Base-by-base conservation (phyloP, 176 grass and related monocot genomes). In the Saccharum spontaneum region DNA sequence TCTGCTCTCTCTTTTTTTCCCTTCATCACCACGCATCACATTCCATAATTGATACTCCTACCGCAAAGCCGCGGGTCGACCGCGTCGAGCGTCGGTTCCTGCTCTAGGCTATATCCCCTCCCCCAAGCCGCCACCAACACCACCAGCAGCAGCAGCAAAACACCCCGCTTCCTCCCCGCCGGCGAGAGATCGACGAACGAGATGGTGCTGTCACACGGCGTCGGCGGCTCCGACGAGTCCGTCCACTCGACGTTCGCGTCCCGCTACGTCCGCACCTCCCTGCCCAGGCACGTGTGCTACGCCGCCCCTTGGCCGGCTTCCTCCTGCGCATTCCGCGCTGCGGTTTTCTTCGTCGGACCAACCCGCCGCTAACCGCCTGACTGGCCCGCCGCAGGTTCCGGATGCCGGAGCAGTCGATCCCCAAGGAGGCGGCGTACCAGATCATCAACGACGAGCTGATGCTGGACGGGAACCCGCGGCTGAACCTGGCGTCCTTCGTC, bases 401-500 rank as follows among this genome's bases (percentile, higher is more conserved):
- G 60, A 87, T 97, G 92, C 59, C 90, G 41, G 90, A 90, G 10
- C 59, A 94, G 33, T 92, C 88, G 30, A 89, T 97, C 28, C 88
- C 90, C 1, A 98, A 98, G 83, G 95, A 98, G 38, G 95, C 93
- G 49, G 95, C 95, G 71, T 93, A 92, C 87, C 95, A 98, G 79
- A 95, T 98, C 84, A 98, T 98, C 83, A 92, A 90, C 83, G 95
- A 98, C 76, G 95, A 98, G 85, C 86, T 98, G 87, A 93, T 98
- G 90, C 95, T 98, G 26, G 95, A 97, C 59, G 90, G 95, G 44
- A 98, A 93, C 87, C 95, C 95, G 43, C 84, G 93, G 79, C 82
- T 98, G 75, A 98, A 98, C 78, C 79, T 98, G 54, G 92, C 92
- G 24, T 95, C 95, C 6, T 98, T 97, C 84, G 95, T 97, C 67